Conservation (phyloP, 192 early-diverging fungal species). For the Umbelopsis vinacea region DNA sequence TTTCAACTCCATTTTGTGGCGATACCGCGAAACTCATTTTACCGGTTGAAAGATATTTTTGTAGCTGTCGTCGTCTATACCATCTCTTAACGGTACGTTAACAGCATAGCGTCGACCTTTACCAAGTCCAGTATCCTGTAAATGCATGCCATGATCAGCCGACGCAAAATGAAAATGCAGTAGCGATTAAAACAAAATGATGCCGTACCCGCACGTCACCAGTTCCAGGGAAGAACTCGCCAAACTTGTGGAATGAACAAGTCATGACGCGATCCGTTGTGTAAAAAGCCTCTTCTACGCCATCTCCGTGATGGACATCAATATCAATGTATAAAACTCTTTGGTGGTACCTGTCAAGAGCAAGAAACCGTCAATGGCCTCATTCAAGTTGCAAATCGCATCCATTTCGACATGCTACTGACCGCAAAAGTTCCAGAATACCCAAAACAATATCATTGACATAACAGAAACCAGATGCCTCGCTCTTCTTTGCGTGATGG, state of each 20-base stretch:
- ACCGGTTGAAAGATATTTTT: slow-evolving; percentile 88
- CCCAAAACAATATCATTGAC: slow-evolving; percentile 93
- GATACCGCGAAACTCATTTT: no score
- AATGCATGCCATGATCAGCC: neutral
- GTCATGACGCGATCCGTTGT: slow-evolving; percentile 99
- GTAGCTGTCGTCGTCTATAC: slow-evolving; percentile 92
- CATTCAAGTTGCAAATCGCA: neutral
- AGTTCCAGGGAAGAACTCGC: slow-evolving; percentile 98
- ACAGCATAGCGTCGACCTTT: slow-evolving; percentile 92
- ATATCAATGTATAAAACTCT: slow-evolving; percentile 98
- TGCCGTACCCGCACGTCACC: slow-evolving; percentile 81
- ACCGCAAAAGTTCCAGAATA: slow-evolving; percentile 86
- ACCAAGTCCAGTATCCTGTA: slow-evolving; percentile 87
- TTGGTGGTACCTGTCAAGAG: slow-evolving; percentile 65
- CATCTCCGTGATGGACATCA: slow-evolving; percentile 99
- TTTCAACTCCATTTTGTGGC: no score
- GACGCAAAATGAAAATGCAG: no score
- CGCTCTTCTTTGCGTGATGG: slow-evolving; percentile 81
- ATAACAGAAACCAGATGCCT: slow-evolving; percentile 95
- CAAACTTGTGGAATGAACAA: slow-evolving; percentile 97
- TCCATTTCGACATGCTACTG: neutral
- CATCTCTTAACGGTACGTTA: slow-evolving; percentile 95
- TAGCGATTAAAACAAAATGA: no score
- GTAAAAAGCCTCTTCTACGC: slow-evolving; percentile 99
- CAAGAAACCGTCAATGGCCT: slow-evolving; percentile 16